These are phyloP conservation scores for Catunica adiposa DNA, from an alignment of 2,329 filamentous ascomycete species.

Conservation along the genomic window DNA sequence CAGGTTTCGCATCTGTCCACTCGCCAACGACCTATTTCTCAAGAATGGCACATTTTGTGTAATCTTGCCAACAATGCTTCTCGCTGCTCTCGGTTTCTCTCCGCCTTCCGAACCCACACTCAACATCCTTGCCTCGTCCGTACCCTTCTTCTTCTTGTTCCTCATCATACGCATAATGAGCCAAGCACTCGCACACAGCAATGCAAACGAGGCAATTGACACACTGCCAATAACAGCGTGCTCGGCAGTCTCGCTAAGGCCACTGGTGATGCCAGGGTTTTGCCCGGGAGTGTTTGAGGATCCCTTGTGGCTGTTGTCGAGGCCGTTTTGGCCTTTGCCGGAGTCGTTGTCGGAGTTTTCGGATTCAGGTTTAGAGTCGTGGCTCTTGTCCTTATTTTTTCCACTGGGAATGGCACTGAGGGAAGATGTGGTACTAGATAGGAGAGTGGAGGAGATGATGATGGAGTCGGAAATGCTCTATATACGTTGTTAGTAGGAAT, in stretches of 20 bases:
- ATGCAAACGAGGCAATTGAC: conserved; percentile 11
- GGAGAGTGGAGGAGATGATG: not conserved
- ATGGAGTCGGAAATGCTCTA: conserved; percentile 6
- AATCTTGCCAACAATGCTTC: not conserved
- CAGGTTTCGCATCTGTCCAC: conserved; percentile 1
- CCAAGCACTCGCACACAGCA: conserved; percentile 7
- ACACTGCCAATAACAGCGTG: conserved; percentile 11
- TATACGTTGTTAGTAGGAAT: not conserved
- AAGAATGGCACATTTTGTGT: conserved; percentile 9
- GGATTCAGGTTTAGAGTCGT: not conserved
- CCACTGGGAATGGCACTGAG: not conserved
- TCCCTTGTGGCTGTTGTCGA: not conserved
- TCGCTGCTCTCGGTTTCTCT: not conserved
- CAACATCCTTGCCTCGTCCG: not conserved
- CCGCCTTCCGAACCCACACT: not conserved
- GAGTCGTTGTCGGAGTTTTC: not conserved
- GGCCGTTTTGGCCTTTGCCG: not conserved
- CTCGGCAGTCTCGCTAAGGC: conserved; percentile 8
- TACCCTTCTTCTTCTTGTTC: not conserved
- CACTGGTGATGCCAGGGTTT: not conserved
- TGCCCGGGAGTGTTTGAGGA: not conserved
- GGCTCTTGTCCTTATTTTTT: not conserved
- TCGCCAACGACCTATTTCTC: not conserved
- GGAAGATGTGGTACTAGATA: not conserved
- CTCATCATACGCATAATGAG: conserved; percentile 10